These are phyloP conservation scores for Aspergillus fumigatus DNA, from an alignment of 2,329 filamentous ascomycete genomes.

Conservation along the genomic window DNA sequence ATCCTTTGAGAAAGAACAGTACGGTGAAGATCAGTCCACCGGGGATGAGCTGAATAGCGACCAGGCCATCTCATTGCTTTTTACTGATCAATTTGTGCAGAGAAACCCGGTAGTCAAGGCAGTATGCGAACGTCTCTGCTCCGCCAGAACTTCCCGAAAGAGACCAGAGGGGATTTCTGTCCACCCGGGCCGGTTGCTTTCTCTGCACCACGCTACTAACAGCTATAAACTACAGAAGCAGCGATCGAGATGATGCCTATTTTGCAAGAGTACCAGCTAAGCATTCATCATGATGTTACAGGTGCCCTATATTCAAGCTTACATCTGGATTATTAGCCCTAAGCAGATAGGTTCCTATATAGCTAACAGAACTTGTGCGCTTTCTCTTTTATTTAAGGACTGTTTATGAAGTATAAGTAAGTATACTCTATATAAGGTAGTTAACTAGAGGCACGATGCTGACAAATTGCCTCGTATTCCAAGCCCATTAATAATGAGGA, in stretches of 20 bases:
- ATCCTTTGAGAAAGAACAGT: constrained; percentile 50
- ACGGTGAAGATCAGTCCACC: constrained; percentile 48
- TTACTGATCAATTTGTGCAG: constrained; percentile 41
- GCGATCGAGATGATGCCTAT: neutral
- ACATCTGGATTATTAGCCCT: no score
- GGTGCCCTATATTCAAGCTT: no score
- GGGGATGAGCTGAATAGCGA: constrained; percentile 51
- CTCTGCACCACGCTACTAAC: neutral
- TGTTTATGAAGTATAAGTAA: no score
- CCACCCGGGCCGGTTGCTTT: constrained; percentile 4
- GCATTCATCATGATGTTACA: no score
- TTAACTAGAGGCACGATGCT: no score
- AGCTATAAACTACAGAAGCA: neutral
- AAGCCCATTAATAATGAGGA: no score
- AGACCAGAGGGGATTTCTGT: constrained; percentile 15
- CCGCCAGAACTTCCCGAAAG: constrained; percentile 35
- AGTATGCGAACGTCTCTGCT: constrained; percentile 46
- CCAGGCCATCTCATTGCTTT: constrained; percentile 51
- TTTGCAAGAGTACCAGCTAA: no score
- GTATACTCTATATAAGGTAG: no score
- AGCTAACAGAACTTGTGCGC: no score
- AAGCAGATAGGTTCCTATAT: neutral
- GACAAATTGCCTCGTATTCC: no score
- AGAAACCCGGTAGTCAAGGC: constrained; percentile 50
- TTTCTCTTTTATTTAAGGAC: no score